These are phyloP conservation scores for Datisca glomerata DNA, from an alignment of 306 rosid genomes.

Conservation along the genomic window DNA sequence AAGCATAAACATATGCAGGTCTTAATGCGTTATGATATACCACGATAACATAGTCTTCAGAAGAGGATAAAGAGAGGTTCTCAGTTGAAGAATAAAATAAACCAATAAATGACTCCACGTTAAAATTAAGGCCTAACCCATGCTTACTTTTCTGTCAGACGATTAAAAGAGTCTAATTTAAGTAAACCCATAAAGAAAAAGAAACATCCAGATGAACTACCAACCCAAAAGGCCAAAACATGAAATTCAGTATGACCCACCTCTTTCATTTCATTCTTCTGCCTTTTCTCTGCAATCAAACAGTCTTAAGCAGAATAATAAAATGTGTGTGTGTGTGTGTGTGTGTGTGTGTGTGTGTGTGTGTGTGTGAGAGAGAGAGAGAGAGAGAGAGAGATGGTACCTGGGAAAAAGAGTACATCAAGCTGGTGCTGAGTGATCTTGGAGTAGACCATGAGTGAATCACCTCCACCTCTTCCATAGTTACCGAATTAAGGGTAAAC, in stretches of 20 bases:
- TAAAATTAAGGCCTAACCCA: not conserved
- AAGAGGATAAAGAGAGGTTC: too few species aligned
- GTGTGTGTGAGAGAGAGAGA: not conserved
- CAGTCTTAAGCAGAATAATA: not conserved
- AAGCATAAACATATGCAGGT: too few species aligned
- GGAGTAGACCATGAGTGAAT: conserved; percentile 83
- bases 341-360: too few species aligned
- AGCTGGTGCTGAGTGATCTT: conserved; percentile 62
- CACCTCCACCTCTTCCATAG: conserved; percentile 51
- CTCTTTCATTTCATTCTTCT: not conserved
- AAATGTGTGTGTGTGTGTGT: too few species aligned
- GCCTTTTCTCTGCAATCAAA: conserved; percentile 2
- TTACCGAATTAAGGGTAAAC: not conserved
- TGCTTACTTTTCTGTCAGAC: not conserved
- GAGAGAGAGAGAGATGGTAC: conserved; percentile 15
- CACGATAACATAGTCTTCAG: not conserved
- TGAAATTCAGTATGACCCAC: not conserved
- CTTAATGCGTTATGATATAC: not conserved
- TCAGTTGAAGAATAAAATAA: too few species aligned
- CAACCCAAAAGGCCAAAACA: conserved; percentile 2
- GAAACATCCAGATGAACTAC: not conserved
- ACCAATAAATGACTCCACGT: too few species aligned
- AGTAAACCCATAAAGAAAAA: conserved; percentile 2
- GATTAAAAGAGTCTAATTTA: conserved; percentile 4
- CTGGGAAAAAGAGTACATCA: conserved; percentile 84